These are phyloP conservation scores for Incumbomyces delicatus DNA, from an alignment of 2,329 filamentous ascomycete genomes.

Conservation along the genomic window DNA sequence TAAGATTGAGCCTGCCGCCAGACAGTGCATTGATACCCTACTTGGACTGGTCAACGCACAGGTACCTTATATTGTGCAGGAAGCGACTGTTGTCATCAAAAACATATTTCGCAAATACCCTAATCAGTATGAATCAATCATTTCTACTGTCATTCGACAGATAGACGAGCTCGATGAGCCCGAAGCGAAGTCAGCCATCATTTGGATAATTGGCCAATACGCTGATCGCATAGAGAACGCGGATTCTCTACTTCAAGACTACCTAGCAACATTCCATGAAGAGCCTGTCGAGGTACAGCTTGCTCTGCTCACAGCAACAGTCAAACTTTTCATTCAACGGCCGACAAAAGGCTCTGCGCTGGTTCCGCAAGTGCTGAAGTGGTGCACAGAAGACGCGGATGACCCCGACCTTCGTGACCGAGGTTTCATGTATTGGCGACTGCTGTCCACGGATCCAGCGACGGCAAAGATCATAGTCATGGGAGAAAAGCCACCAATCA, in stretches of 20 bases:
- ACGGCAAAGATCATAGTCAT: slow-evolving; percentile 84
- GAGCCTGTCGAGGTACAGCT: slow-evolving; percentile 94
- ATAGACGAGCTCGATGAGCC: slow-evolving; percentile 94
- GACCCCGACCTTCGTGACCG: slow-evolving; percentile 92
- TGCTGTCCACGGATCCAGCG: slow-evolving; percentile 83
- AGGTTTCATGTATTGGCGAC: slow-evolving; percentile 98
- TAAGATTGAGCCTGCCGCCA: slow-evolving; percentile 92
- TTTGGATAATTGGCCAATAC: slow-evolving; percentile 98
- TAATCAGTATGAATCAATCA: slow-evolving; percentile 97
- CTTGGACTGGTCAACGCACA: slow-evolving; percentile 95
- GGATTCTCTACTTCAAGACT: slow-evolving; percentile 87
- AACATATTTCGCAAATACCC: slow-evolving; percentile 99
- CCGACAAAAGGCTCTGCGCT: slow-evolving; percentile 90
- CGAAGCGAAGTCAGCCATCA: slow-evolving; percentile 96
- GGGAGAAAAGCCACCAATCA: slow-evolving; percentile 94
- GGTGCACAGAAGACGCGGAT: slow-evolving; percentile 98
- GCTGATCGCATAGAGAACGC: slow-evolving; percentile 96
- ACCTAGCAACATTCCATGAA: slow-evolving; percentile 84
- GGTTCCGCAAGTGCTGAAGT: slow-evolving; percentile 90
- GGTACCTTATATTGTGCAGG: slow-evolving; percentile 96
- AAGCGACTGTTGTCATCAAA: slow-evolving; percentile 94
- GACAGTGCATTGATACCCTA: slow-evolving; percentile 82
- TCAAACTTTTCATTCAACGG: slow-evolving; percentile 95
- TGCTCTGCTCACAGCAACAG: slow-evolving; percentile 85
- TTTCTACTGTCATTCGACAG: slow-evolving; percentile 88